Percentiles rank a stretch among this genome's conserved stretches.
Evolutionary conservation across 768 basidiomycete genomes (phyloP).

Genomic region (Tremella yokohamensis): DNA sequence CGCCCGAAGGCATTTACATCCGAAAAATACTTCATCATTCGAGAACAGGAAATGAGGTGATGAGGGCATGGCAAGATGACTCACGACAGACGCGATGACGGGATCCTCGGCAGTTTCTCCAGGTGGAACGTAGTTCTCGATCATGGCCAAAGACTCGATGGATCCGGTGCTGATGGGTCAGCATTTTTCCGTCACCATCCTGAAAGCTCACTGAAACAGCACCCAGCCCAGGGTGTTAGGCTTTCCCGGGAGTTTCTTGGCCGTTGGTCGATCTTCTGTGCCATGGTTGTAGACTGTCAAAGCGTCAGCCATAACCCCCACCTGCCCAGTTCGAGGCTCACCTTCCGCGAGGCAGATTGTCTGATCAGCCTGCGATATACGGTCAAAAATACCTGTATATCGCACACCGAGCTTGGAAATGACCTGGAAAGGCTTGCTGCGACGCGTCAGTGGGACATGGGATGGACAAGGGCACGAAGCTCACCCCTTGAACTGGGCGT

Average conservation of each 20-base stretch:
- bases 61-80: constrained; percentile 13
- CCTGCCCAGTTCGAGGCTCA: constrained; percentile 13
- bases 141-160: constrained; percentile 40
- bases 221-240: constrained; percentile 42
- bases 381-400: constrained; percentile 48
- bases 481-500: constrained; percentile 45
- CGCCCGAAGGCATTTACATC: constrained; percentile 46
- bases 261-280: constrained; percentile 39
- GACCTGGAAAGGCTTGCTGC: constrained; percentile 45
- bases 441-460: background rate
- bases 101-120: constrained; percentile 36
- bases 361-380: constrained; percentile 41
- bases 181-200: background rate
- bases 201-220: constrained; percentile 35
- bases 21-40: constrained; percentile 51
- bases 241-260: constrained; percentile 28
- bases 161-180: constrained; percentile 41
- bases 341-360: constrained; percentile 44
- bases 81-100: constrained; percentile 42
- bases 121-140: constrained; percentile 43
- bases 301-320: constrained; percentile 17
- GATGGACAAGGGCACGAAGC: constrained; percentile 3
- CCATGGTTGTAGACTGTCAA: constrained; percentile 45
- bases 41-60: constrained; percentile 1
- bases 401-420: constrained; percentile 44